Percentiles rank a stretch among this genome's conserved stretches.
These are phyloP conservation scores for Fusarium multiceps DNA, from an alignment of 2,329 filamentous ascomycete species.

Conservation along the genomic window DNA sequence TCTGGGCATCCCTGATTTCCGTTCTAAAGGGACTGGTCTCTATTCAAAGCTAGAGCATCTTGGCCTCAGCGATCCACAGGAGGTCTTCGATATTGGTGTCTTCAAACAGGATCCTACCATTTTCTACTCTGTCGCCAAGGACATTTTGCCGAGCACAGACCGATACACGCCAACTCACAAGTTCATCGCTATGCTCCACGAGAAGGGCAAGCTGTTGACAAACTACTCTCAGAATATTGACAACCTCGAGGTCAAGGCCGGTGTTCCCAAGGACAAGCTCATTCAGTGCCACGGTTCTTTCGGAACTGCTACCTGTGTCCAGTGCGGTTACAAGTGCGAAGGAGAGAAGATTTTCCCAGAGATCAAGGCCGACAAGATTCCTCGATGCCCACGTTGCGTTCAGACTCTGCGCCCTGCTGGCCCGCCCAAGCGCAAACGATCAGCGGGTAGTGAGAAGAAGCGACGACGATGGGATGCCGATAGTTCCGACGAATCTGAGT, in stretches of 20 bases:
- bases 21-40: constrained; percentile 90
- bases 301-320: constrained; percentile 88
- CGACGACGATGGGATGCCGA: constrained; percentile 54
- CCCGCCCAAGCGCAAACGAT: constrained; percentile 55
- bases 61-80: constrained; percentile 85
- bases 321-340: constrained; percentile 78
- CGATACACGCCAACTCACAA: constrained; percentile 91
- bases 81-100: constrained; percentile 91
- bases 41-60: constrained; percentile 86
- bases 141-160: constrained; percentile 84
- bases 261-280: constrained; percentile 82
- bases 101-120: constrained; percentile 88
- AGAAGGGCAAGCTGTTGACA: constrained; percentile 88
- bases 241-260: constrained; percentile 89
- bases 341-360: constrained; percentile 84
- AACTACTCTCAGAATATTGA: constrained; percentile 99
- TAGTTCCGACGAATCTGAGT: constrained; percentile 60
- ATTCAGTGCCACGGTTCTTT: constrained; percentile 98
- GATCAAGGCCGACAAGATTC: constrained; percentile 79
- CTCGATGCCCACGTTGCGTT: constrained; percentile 79
- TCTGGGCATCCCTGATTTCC: constrained; percentile 95
- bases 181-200: constrained; percentile 90
- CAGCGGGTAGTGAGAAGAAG: constrained; percentile 56
- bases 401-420: constrained; percentile 57
- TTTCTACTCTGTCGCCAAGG: constrained; percentile 92